Evolutionary conservation across 192 early-diverging fungal genomes (phyloP).

Genomic region (Entrophospora sp.): DNA sequence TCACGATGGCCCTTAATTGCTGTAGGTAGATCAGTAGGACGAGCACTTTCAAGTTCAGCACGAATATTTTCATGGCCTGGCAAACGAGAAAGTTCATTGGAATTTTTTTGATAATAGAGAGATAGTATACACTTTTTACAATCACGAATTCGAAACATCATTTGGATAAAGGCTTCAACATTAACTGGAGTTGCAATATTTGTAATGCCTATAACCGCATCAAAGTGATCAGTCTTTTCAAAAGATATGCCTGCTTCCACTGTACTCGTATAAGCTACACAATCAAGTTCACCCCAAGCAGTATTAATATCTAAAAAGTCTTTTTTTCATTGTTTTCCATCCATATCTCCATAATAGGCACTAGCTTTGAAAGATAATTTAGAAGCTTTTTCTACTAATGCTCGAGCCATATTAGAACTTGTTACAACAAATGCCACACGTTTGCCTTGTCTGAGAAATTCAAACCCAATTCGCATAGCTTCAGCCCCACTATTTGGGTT

Average conservation of each 20-base stretch:
- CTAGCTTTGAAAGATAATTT: neutral
- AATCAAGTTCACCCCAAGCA: neutral
- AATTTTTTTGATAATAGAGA: neutral
- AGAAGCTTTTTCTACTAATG: slow-evolving; percentile 3
- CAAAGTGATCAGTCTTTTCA: neutral
- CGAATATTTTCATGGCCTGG: neutral
- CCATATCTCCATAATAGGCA: slow-evolving; percentile 6
- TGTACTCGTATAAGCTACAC: slow-evolving; percentile 1
- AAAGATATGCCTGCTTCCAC: neutral
- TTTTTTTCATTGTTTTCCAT: slow-evolving; percentile 5
- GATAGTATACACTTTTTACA: neutral
- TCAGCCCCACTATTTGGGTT: slow-evolving; percentile 10
- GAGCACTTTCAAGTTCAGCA: neutral
- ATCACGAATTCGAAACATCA: neutral
- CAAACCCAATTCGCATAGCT: slow-evolving; percentile 6
- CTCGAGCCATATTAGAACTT: neutral
- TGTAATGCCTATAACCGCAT: slow-evolving; percentile 1
- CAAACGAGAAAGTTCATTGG: neutral
- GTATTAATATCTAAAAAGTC: slow-evolving; percentile 5
- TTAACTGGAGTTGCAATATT: neutral
- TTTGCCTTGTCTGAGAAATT: slow-evolving; percentile 1
- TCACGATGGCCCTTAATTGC: neutral
- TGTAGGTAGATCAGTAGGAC: neutral
- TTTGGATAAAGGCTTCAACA: neutral
- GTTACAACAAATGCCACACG: slow-evolving; percentile 1